A percentile compares a stretch with the other conserved stretches of the same genome.
Evolutionary conservation across 495 filamentous ascomycete genomes (phyloP).

Genomic region (Tuber indicum): DNA sequence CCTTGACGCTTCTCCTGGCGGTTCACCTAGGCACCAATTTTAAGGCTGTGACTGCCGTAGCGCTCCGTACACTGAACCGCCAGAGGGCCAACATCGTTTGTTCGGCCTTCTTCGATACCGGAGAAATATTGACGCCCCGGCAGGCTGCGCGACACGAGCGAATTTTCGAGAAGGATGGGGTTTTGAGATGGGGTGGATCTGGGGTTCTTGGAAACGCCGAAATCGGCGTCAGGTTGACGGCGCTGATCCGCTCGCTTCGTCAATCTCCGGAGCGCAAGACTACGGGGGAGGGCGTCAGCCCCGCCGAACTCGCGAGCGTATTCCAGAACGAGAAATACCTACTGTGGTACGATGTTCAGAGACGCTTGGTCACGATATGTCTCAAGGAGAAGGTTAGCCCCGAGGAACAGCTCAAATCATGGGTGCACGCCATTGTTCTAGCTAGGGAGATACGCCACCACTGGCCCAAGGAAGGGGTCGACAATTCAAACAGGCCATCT

Average conservation of each 20-base stretch:
- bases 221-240: constrained; percentile 47
- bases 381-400: constrained; percentile 56
- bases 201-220: constrained; percentile 48
- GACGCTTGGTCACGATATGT: constrained; percentile 53
- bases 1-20: constrained; percentile 62
- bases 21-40: constrained; percentile 79
- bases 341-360: constrained; percentile 49
- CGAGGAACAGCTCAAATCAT: constrained; percentile 58
- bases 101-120: constrained; percentile 52
- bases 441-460: constrained; percentile 45
- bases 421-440: constrained; percentile 64
- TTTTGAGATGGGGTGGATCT: constrained; percentile 53
- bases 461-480: constrained; percentile 12
- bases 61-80: constrained; percentile 77
- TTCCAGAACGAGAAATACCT: constrained; percentile 52
- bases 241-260: constrained; percentile 36
- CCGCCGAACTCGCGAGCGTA: constrained; percentile 49
- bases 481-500: constrained; percentile 22
- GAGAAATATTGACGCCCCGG: constrained; percentile 53
- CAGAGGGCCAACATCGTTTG: constrained; percentile 80
- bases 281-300: constrained; percentile 21
- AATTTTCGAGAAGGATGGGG: constrained; percentile 62
- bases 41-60: constrained; percentile 72
- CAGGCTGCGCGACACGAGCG: constrained; percentile 61
- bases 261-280: constrained; percentile 8